These are phyloP conservation scores for Fabrea salina DNA, from an alignment of 169 alveolate species.

Conservation along the genomic window DNA sequence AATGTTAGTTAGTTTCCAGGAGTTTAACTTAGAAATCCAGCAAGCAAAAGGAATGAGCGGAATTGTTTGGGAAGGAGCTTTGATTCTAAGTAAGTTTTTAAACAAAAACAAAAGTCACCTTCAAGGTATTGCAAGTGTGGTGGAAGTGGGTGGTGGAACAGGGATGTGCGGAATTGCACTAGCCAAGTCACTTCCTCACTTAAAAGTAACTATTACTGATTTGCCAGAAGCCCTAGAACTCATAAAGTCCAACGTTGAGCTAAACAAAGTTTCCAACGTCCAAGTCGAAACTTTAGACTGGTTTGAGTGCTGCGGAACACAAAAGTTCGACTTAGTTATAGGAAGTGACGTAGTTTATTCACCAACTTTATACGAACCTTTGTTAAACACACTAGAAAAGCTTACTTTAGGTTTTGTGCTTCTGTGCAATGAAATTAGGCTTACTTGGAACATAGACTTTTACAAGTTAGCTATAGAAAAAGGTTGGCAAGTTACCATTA, in stretches of 20 bases:
- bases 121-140: neutral
- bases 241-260: conserved; percentile 2
- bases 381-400: conserved; percentile 9
- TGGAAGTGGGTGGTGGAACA: conserved; percentile 31
- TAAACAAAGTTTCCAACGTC: neutral
- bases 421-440: conserved; percentile 40
- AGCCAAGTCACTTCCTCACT: neutral
- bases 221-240: neutral
- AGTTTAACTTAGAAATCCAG: too few relatives aligned
- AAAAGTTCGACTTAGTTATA: conserved; percentile 19
- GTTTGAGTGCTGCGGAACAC: neutral
- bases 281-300: conserved; percentile 10
- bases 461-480: neutral
- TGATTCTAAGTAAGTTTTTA: neutral
- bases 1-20: too few relatives aligned
- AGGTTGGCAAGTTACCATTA: conserved; percentile 17
- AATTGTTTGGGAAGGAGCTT: conserved; percentile 33
- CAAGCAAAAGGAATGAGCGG: conserved; percentile 37
- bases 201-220: conserved; percentile 8
- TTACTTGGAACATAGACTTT: neutral
- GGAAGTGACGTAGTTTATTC: conserved; percentile 32
- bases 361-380: conserved; percentile 7
- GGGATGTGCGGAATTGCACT: conserved; percentile 25
- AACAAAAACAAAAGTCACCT: neutral
- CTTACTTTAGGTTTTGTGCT: conserved; percentile 11